Conservation (phyloP, 257 asterid species). For the Cordia subcordata region DNA sequence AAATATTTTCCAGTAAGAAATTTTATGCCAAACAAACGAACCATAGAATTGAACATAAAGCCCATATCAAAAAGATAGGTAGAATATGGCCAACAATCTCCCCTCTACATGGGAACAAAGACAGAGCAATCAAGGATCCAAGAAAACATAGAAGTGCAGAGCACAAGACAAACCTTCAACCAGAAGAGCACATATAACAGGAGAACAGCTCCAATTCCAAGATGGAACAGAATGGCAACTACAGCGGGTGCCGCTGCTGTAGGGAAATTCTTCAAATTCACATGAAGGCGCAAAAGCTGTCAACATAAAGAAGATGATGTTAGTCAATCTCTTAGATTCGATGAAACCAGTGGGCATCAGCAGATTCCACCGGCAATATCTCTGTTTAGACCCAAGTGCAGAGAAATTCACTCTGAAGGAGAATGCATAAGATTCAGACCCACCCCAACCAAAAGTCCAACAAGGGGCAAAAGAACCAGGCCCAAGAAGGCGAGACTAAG, state of each 20-base stretch:
- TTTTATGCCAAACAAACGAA: no score
- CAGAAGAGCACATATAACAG: slow-evolving; percentile 75
- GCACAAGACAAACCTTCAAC: slow-evolving; percentile 63
- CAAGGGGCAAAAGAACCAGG: slow-evolving; percentile 66
- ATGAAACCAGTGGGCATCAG: neutral
- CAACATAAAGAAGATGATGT: slow-evolving; percentile 17
- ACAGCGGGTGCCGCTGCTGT: slow-evolving; percentile 52
- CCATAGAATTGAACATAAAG: no score
- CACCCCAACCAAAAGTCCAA: slow-evolving; percentile 94
- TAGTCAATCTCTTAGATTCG: slow-evolving; percentile 4
- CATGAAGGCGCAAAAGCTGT: slow-evolving; percentile 67
- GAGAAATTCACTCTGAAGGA: slow-evolving; percentile 6
- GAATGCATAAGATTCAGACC: slow-evolving; percentile 10
- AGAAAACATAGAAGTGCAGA: neutral
- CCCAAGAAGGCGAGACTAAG: slow-evolving; percentile 79
- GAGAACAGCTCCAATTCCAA: slow-evolving; percentile 82
- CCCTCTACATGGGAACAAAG: neutral
- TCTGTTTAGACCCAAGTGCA: neutral
- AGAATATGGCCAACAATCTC: neutral
- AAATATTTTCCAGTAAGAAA: no score
- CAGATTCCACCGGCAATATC: neutral
- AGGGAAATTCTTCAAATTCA: slow-evolving; percentile 84
- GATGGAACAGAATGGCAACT: slow-evolving; percentile 73
- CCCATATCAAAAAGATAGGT: no score
- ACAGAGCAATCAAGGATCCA: neutral